Evolutionary conservation across 2,329 filamentous ascomycete species (phyloP).

Genomic region (Botrytis pseudocinerea): DNA sequence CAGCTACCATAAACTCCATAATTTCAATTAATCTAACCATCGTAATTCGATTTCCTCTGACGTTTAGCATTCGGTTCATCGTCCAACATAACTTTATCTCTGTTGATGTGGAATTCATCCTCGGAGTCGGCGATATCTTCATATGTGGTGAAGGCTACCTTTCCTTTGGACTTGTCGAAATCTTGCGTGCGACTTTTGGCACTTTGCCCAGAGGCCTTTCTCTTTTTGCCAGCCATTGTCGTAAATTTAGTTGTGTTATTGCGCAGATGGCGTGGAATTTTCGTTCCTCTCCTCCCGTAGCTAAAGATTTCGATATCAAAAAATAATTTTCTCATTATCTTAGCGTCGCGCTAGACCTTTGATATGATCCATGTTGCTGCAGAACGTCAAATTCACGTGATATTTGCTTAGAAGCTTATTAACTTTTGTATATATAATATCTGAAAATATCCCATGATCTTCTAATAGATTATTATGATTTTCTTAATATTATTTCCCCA

Average conservation of each 20-base stretch:
- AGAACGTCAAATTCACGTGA: neutral
- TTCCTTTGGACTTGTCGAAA: conserved; percentile 37
- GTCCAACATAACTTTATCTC: conserved; percentile 83
- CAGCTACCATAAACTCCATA: neutral
- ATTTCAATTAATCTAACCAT: conserved; percentile 48
- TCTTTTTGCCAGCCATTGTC: conserved; percentile 25
- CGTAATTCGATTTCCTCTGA: conserved; percentile 67
- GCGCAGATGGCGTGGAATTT: neutral
- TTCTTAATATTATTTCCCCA: neutral
- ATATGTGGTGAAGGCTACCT: conserved; percentile 50
- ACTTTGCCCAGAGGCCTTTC: conserved; percentile 20
- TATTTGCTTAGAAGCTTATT: neutral
- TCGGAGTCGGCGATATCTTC: conserved; percentile 91
- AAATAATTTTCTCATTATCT: conserved; percentile 26
- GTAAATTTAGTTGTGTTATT: neutral
- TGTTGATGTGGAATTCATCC: conserved; percentile 86
- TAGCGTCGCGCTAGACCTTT: conserved; percentile 19
- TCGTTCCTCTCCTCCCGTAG: neutral
- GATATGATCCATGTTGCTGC: neutral
- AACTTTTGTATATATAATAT: neutral
- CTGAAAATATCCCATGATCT: neutral
- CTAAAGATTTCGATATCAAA: conserved; percentile 18
- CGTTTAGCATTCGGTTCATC: conserved; percentile 79
- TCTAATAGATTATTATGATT: neutral
- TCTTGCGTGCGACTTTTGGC: neutral